These are phyloP conservation scores for Mycena alexandri DNA, from an alignment of 768 basidiomycete genomes.

Conservation along the genomic window DNA sequence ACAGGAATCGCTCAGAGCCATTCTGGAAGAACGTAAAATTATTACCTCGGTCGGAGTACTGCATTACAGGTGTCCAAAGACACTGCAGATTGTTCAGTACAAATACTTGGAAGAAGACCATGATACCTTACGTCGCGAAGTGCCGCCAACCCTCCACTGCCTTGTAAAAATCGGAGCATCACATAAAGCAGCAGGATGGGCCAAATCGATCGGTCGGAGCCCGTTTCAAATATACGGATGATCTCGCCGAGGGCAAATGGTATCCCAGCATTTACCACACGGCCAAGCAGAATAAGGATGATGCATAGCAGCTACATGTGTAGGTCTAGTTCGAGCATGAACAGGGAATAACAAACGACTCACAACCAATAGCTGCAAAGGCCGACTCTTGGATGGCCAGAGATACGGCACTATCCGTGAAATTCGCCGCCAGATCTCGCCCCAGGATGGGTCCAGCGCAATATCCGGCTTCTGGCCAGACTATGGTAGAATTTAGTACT, in stretches of 20 bases:
- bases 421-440: slow-evolving; percentile 75
- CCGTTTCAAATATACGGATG: slow-evolving; percentile 68
- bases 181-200: slow-evolving; percentile 77
- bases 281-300: slow-evolving; percentile 76
- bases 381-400: slow-evolving; percentile 79
- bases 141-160: slow-evolving; percentile 80
- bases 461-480: slow-evolving; percentile 63
- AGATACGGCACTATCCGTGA: slow-evolving; percentile 80
- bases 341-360: slow-evolving; percentile 40
- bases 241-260: slow-evolving; percentile 79
- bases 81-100: slow-evolving; percentile 50
- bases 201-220: slow-evolving; percentile 69
- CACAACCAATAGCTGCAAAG: slow-evolving; percentile 79
- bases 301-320: slow-evolving; percentile 71
- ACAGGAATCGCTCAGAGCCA: slow-evolving; percentile 20
- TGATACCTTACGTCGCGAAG: slow-evolving; percentile 64
- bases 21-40: neutral
- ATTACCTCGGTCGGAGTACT: slow-evolving; percentile 82
- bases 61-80: slow-evolving; percentile 91
- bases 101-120: slow-evolving; percentile 3
- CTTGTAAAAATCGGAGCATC: slow-evolving; percentile 78
- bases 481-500: slow-evolving; percentile 41
- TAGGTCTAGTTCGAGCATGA: slow-evolving; percentile 5
- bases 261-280: slow-evolving; percentile 79
- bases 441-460: slow-evolving; percentile 75